Evolutionary conservation across 1,139 yeast species (phyloP), one percentile per base, ranked within the genome.

Genomic region (Kodamaea ohmeri): DNA sequence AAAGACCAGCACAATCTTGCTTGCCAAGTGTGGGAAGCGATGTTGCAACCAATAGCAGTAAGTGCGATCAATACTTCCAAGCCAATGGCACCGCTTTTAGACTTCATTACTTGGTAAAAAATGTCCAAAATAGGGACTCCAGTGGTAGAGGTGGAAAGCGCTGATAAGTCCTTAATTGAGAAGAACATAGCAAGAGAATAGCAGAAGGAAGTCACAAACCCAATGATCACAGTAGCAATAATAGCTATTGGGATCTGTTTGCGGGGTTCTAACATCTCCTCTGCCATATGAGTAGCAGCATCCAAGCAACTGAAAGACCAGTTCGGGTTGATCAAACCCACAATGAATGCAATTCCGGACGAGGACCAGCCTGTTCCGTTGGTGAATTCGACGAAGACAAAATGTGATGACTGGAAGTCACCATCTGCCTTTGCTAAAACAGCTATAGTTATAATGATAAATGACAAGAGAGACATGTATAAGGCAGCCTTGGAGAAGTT

Each of bases 231-330:
- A 3, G 73, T 67, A 8, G 71, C 67, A 38, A 67, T 50, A 34
- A 67, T 65, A 13, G 71, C 71, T 37, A 57, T 65, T 13, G 73
- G 73, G 36, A 67, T 64, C 42, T 60, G 67, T 32, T 62, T 60
- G 44, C 61, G 59, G 21, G 72, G 72, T 25, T 58, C 56, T 29
- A 52, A 46, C 25, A 63, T 55, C 48, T 67, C 73, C 52, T 67
- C 73, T 14, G 71, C 65, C 49, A 67, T 55, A 46, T 67, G 73
- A 35, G 70, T 60, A 12, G 71, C 72, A 45, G 65, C 60, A 49
- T 67, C 73, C 35, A 67, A 58, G 52, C 72, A 66, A 42, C 63
- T 52, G 49, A 67, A 67, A 6, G 69, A 57, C 73, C 73, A 67
- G 45, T 65, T 63, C 20, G 73, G 73, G 46, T 66, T 67, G 40